Conservation (phyloP, 1,284 basidiomycete species). For the Ganoderma sinense region DNA sequence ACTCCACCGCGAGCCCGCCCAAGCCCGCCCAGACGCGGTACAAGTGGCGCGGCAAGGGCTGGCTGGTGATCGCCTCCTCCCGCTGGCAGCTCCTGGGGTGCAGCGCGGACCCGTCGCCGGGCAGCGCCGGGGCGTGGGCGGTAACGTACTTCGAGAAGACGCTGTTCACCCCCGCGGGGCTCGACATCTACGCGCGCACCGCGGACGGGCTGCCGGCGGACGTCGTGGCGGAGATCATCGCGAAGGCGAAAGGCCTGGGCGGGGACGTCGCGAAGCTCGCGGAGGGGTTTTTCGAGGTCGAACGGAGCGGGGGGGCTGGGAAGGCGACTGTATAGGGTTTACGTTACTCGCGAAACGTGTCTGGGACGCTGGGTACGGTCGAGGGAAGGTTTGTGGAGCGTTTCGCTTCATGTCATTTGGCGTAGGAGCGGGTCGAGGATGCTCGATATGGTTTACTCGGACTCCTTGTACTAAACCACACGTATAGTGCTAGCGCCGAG, state of each 20-base stretch:
- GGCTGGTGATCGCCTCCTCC: conserved; percentile 49
- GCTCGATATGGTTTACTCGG: neutral
- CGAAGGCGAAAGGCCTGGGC: conserved; percentile 23
- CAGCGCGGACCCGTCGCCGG: conserved; percentile 34
- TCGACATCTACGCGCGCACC: conserved; percentile 54
- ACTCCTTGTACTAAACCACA: neutral
- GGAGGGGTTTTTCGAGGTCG: conserved; percentile 32
- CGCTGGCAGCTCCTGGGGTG: conserved; percentile 58
- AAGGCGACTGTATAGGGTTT: neutral
- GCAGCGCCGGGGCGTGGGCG: conserved; percentile 45
- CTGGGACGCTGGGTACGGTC: neutral
- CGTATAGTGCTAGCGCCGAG: neutral
- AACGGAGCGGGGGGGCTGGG: conserved; percentile 21
- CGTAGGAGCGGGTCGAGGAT: neutral
- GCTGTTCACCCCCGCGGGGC: conserved; percentile 57
- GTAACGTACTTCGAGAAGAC: conserved; percentile 60
- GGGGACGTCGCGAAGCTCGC: conserved; percentile 31
- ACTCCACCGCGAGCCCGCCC: neutral
- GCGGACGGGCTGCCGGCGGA: conserved; percentile 33
- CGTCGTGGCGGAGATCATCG: conserved; percentile 34
- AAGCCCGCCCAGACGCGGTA: conserved; percentile 41
- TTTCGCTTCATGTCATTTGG: neutral
- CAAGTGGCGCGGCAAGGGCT: conserved; percentile 55
- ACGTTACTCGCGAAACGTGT: neutral
- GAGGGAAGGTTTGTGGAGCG: neutral